A percentile compares a stretch with the other conserved stretches of the same genome.
phyloP scores from a whole-genome alignment of 2,329 filamentous ascomycete genomes.

The Colletotrichum salicis region DNA sequence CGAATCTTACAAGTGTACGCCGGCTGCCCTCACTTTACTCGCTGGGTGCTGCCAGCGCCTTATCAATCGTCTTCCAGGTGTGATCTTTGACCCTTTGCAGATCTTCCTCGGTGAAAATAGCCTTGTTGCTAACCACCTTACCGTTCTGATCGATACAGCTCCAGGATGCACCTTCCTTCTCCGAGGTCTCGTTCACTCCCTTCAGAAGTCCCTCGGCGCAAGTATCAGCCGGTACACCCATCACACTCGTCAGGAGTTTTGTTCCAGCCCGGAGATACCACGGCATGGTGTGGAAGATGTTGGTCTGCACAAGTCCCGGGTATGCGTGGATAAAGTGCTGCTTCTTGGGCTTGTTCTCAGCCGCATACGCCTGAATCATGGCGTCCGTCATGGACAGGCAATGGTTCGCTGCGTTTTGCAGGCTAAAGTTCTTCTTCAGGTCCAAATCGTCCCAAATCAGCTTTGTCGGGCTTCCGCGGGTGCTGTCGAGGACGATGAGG shows the following conservation, averaged over 20 bases:
- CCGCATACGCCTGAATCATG: constrained; percentile 48
- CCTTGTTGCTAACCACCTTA: constrained; percentile 39
- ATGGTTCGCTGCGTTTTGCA: constrained; percentile 48
- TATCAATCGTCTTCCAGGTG: constrained; percentile 45
- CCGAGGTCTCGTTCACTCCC: constrained; percentile 35
- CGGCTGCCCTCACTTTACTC: neutral
- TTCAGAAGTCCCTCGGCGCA: constrained; percentile 44
- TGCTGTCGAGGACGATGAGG: constrained; percentile 49
- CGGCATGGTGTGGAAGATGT: constrained; percentile 44
- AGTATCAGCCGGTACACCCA: constrained; percentile 40
- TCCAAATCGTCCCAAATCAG: constrained; percentile 54
- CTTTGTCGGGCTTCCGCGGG: constrained; percentile 43
- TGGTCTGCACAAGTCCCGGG: constrained; percentile 52
- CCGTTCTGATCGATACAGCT: constrained; percentile 45
- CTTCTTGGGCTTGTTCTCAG: constrained; percentile 39
- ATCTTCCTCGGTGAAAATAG: constrained; percentile 43
- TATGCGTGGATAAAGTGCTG: constrained; percentile 52
- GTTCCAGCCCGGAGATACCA: constrained; percentile 40
- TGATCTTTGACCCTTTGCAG: constrained; percentile 43
- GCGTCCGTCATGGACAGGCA: constrained; percentile 52
- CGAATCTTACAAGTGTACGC: neutral
- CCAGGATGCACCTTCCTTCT: constrained; percentile 40
- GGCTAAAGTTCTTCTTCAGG: constrained; percentile 47
- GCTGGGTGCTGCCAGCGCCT: neutral
- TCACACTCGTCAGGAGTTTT: constrained; percentile 33